These are phyloP conservation scores for Thecaphora thlaspeos DNA, from an alignment of 1,284 basidiomycete genomes.

Conservation along the genomic window DNA sequence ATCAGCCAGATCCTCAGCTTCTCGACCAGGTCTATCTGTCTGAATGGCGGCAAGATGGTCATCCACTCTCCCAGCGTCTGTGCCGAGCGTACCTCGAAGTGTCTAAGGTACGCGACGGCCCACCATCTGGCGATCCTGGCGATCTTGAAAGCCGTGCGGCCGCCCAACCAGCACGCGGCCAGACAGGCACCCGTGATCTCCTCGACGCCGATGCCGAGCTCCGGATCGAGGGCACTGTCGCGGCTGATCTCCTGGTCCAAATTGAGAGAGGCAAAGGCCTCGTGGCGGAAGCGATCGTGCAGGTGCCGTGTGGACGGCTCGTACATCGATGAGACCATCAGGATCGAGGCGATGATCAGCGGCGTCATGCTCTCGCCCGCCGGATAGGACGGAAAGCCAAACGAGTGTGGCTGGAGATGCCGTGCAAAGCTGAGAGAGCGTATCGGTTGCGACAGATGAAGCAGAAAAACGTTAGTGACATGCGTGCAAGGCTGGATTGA, in stretches of 20 bases:
- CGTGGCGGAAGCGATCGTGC: constrained; percentile 29
- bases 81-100: constrained; percentile 42
- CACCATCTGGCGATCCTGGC: constrained; percentile 38
- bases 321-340: constrained; percentile 44
- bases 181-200: constrained; percentile 52
- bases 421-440: constrained; percentile 42
- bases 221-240: constrained; percentile 37
- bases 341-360: constrained; percentile 46
- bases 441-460: too few species aligned
- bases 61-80: constrained; percentile 45
- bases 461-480: too few species aligned
- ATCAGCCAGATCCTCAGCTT: constrained; percentile 49
- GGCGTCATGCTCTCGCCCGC: constrained; percentile 49
- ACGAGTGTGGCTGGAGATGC: constrained; percentile 43
- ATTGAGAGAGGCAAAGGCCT: constrained; percentile 30
- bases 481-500: too few species aligned
- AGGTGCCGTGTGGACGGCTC: constrained; percentile 33
- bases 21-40: constrained; percentile 43
- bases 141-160: constrained; percentile 29
- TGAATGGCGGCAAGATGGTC: constrained; percentile 46
- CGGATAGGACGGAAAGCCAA: constrained; percentile 48
- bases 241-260: constrained; percentile 34
- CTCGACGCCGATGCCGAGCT: constrained; percentile 51
- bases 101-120: constrained; percentile 43
- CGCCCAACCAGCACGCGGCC: constrained; percentile 42